Conservation (phyloP, 1,284 basidiomycete genomes). For the Malassezia sp. region DNA sequence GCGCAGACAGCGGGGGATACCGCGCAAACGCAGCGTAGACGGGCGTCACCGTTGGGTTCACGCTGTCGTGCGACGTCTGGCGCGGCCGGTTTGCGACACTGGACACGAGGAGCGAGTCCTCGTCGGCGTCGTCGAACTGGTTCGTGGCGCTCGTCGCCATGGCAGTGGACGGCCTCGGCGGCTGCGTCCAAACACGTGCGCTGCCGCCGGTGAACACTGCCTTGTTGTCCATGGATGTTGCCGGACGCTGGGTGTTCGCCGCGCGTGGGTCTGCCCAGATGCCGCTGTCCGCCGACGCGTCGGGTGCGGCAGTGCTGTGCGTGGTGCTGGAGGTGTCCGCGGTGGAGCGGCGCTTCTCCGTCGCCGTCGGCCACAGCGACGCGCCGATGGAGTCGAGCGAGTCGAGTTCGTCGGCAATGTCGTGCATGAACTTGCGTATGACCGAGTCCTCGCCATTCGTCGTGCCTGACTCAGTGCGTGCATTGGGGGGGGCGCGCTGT, state of each 20-base stretch:
- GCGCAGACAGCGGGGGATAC: neutral
- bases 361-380: conserved; percentile 1
- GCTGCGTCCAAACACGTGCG: too few relatives aligned
- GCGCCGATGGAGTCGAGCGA: conserved; percentile 49
- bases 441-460: conserved; percentile 51
- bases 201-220: too few relatives aligned
- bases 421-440: conserved; percentile 66
- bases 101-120: conserved; percentile 47
- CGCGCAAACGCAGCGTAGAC: conserved; percentile 15
- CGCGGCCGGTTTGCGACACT: conserved; percentile 23
- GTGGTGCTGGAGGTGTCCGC: neutral
- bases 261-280: conserved; percentile 1
- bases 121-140: conserved; percentile 52
- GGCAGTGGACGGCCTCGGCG: too few relatives aligned
- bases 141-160: neutral
- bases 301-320: too few relatives aligned
- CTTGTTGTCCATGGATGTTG: too few relatives aligned
- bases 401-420: conserved; percentile 67
- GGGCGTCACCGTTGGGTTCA: conserved; percentile 1
- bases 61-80: neutral
- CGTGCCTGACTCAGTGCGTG: neutral
- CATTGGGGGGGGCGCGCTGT: neutral
- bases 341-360: neutral
- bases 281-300: too few relatives aligned
- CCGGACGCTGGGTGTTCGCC: too few relatives aligned